Evolutionary conservation across 2,329 filamentous ascomycete species (phyloP), one percentile per base, ranked within the genome.

Genomic region (Domatiomyces globalis): DNA sequence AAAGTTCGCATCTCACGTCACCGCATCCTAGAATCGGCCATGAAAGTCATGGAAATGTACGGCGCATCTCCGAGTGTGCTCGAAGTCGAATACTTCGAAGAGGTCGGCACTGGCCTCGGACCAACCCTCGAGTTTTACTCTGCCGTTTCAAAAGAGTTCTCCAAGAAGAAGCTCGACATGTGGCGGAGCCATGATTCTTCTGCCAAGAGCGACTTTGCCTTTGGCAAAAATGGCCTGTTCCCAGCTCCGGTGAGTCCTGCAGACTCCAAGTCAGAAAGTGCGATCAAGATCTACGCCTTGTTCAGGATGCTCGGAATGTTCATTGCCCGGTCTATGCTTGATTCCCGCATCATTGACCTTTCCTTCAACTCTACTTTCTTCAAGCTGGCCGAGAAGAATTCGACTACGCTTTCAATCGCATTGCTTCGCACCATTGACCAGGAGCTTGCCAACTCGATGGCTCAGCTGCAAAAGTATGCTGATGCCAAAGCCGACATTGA

Each of bases 21-120:
- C n/a, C 88, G 94, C 62, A 95, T 98, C 45, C 75, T 98, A 6
- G 92, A 98, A 65, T 96, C 92, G 12, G 92, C 92, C 0, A 75
- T 96, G 66, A 98, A 98, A 68, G 92, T 98, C 27, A 96, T 98
- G 90, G 90, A 98, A 61, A 78, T 96, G 2, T 98, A 98, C 62
- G 92, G 92, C 0, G 87, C 87, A n/a, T 94, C 90, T 1, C 87
- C 94, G 53, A 96, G 90, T 65, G 86, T 96, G 25, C 72, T 98
- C 0, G 92, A 98, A 64, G 90, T 98, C 1, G 94, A 98, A 63
- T 98, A 98, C 63, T 98, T 98, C 60, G 92, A 96, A 62, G 92
- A 98, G 69, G 92, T 98, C 19, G 92, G 92, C 51, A 98, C 94
- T 20, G 92, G 92, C 46, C 75, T 98, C 45, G 92, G 92, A 0